A percentile compares a stretch with the other conserved stretches of the same genome.
phyloP scores from a whole-genome alignment of 371 early-diverging fungal species.

The Mucor piriformis region DNA sequence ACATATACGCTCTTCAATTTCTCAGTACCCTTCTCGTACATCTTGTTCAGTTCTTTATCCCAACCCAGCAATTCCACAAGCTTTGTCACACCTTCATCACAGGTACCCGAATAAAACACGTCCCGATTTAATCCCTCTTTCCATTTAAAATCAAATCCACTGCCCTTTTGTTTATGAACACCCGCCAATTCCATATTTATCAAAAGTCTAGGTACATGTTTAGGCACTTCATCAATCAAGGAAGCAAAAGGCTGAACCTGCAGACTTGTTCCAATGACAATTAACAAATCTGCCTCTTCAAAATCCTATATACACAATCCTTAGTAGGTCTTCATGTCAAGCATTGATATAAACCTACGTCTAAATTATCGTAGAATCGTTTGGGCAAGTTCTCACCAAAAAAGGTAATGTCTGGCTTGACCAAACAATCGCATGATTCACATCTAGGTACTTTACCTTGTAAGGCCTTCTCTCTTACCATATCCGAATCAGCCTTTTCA shows the following conservation, averaged over 20 bases:
- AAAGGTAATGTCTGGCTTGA: constrained; percentile 95
- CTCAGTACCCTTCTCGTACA: constrained; percentile 36
- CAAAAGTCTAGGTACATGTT: constrained; percentile 78
- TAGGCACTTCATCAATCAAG: constrained; percentile 68
- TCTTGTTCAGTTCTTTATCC: constrained; percentile 46
- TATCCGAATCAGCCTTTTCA: constrained; percentile 34
- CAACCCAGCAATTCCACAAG: constrained; percentile 52
- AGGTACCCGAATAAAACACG: constrained; percentile 73
- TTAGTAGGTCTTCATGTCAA: neutral
- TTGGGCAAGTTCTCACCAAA: constrained; percentile 91
- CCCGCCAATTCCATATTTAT: constrained; percentile 88
- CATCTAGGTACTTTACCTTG: constrained; percentile 72
- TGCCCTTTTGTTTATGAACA: constrained; percentile 35
- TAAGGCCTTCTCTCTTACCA: constrained; percentile 49
- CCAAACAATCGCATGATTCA: constrained; percentile 63
- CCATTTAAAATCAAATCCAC: constrained; percentile 88
- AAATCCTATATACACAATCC: constrained; percentile 56
- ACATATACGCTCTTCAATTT: constrained; percentile 49
- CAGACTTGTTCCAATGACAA: constrained; percentile 91
- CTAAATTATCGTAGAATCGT: constrained; percentile 64
- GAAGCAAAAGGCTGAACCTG: constrained; percentile 90
- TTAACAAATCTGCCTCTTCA: constrained; percentile 76
- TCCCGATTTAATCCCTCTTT: constrained; percentile 69
- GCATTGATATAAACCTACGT: constrained; percentile 34
- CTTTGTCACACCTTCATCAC: constrained; percentile 78